Evolutionary conservation across 2,329 filamentous ascomycete genomes (phyloP), one percentile per base, ranked within the genome.

Genomic region (Ceratocystis ficicola): DNA sequence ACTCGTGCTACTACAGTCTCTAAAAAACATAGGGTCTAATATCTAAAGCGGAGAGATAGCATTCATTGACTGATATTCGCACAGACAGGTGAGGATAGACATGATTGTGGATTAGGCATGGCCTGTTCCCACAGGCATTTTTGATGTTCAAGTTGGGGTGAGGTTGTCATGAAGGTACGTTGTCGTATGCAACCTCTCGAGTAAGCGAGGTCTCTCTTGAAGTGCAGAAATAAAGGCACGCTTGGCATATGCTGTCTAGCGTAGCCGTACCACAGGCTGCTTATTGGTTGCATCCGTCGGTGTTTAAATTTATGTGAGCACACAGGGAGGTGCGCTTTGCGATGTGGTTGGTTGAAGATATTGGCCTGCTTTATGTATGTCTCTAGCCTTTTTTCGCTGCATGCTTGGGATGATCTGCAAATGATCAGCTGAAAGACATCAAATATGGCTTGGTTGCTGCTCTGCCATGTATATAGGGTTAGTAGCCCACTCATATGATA

Each of bases 1-100:
- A 59, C 36, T 59, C 30, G 15, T 59, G 22, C 55, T 59, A 59
- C 55, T 50, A 22, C 46, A 50, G 5, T 32, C 48, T 52, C 48
- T 25, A 15, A 12, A 25, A 28, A 28, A 25, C 22, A 25, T 52
- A 8, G 36, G 8, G 5, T 25, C 12, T 25, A 52, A 4, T 8
- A 25, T 25, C n/a, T 12, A 6, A 3, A 22, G 8, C 17, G 22
- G 20, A 20, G 50, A 55, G 20, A 25, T 55, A 2, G 20, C 25
- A 12, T 15, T 5, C 25, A 12, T 15, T 5, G 8, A 59, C 30
- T n/a, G 32, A 59, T n/a, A 20, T 15, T 8, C 32, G 55, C 28
- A 59, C 55, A 32, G 28, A 59, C 55, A 20, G 4, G 36, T 3
- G 15, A 12, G 30, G 10, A n/a, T 20, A 59, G 52, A 7, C 32